phyloP scores from a whole-genome alignment of 441 rosid genomes.

The Populus tomentosa region DNA sequence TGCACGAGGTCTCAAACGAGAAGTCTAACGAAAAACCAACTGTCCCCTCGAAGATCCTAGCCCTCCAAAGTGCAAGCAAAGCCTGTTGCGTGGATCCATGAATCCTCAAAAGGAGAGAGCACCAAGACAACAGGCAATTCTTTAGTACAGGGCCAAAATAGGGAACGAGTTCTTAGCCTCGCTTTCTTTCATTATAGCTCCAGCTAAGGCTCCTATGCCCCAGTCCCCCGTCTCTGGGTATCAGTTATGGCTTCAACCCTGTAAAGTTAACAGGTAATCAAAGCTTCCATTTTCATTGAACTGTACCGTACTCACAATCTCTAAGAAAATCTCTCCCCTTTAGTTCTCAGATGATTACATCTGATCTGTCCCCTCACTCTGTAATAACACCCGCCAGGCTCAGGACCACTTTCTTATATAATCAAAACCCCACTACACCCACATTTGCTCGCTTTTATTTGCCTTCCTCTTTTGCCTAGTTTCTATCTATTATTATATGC shows the following conservation, averaged over 20 bases:
- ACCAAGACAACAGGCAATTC: not conserved
- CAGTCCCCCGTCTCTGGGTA: not conserved
- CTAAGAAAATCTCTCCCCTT: not conserved
- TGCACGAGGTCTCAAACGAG: not conserved
- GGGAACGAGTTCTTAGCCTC: not conserved
- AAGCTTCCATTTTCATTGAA: not conserved
- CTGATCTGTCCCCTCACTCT: constrained; percentile 1
- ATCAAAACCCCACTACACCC: not conserved
- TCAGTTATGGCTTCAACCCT: not conserved
- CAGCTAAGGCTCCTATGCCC: not conserved
- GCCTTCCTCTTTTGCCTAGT: not conserved
- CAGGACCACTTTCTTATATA: not conserved
- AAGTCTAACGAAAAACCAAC: not conserved
- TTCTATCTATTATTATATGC: not conserved
- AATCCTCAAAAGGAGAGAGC: not conserved
- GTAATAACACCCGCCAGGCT: not conserved
- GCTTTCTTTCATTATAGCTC: not conserved
- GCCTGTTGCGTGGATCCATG: not conserved
- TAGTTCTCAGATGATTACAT: not conserved
- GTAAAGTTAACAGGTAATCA: constrained; percentile 1
- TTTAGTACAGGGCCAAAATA: not conserved
- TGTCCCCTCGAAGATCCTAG: not conserved
- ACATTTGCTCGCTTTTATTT: not conserved
- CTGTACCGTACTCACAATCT: not conserved
- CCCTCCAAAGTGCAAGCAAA: not conserved